Evolutionary conservation across 345 rosid genomes (phyloP).

Genomic region (Sonneratia alba): DNA sequence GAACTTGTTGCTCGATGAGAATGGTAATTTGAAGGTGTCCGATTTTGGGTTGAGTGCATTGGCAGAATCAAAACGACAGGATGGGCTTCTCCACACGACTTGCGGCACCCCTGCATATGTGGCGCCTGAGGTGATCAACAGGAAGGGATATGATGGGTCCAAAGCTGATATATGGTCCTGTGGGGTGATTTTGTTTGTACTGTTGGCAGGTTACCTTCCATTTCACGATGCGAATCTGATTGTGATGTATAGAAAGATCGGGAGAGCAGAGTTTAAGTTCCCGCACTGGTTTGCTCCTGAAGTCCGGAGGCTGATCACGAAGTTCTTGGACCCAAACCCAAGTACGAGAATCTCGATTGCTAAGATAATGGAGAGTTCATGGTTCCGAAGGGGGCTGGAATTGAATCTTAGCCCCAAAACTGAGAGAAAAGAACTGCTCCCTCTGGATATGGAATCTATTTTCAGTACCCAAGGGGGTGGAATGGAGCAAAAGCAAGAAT

Average conservation of each 20-base stretch:
- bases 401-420: slow-evolving; percentile 13
- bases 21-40: slow-evolving; percentile 65
- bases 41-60: slow-evolving; percentile 89
- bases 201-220: slow-evolving; percentile 74
- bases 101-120: slow-evolving; percentile 33
- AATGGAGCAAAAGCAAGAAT: slow-evolving; percentile 26
- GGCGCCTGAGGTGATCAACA: slow-evolving; percentile 73
- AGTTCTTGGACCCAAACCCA: slow-evolving; percentile 79
- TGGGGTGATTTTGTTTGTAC: slow-evolving; percentile 66
- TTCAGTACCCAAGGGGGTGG: slow-evolving; percentile 13
- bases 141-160: slow-evolving; percentile 72
- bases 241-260: slow-evolving; percentile 76
- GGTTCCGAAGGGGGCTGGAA: slow-evolving; percentile 55
- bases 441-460: slow-evolving; percentile 16
- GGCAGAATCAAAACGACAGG: slow-evolving; percentile 49
- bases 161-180: slow-evolving; percentile 93
- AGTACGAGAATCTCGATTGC: slow-evolving; percentile 48
- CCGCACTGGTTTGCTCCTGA: slow-evolving; percentile 68
- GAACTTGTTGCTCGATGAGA: slow-evolving; percentile 73
- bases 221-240: slow-evolving; percentile 69
- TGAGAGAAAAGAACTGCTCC: slow-evolving; percentile 23
- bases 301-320: slow-evolving; percentile 43
- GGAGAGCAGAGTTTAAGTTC: slow-evolving; percentile 64
- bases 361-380: slow-evolving; percentile 61
- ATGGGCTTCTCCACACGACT: slow-evolving; percentile 49